These are phyloP conservation scores for Fusarium agapanthi DNA, from an alignment of 2,329 filamentous ascomycete species.

Conservation along the genomic window DNA sequence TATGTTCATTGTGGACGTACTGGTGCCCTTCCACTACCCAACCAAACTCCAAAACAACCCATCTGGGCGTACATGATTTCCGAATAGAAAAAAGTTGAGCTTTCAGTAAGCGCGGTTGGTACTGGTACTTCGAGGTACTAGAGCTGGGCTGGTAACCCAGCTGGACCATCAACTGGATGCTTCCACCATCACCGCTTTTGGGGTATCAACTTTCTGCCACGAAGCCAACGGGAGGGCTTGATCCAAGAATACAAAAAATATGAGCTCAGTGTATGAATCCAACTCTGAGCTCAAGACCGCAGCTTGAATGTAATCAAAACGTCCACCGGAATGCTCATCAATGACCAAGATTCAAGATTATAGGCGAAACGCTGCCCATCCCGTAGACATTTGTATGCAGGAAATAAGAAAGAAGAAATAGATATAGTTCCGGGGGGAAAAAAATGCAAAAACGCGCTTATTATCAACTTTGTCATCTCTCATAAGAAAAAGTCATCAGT, in stretches of 20 bases:
- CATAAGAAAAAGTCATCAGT: constrained; percentile 43
- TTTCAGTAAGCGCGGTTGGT: constrained; percentile 31
- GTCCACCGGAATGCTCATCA: constrained; percentile 15
- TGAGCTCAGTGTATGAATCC: constrained; percentile 35
- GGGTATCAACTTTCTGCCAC: constrained; percentile 51
- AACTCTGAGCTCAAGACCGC: constrained; percentile 29
- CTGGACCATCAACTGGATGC: constrained; percentile 32
- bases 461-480: constrained; percentile 44
- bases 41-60: constrained; percentile 27
- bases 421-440: constrained; percentile 19
- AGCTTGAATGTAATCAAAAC: constrained; percentile 5
- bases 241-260: constrained; percentile 39
- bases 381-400: constrained; percentile 14
- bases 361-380: constrained; percentile 9
- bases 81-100: constrained; percentile 23
- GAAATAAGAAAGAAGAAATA: constrained; percentile 29
- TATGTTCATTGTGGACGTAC: constrained; percentile 9
- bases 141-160: constrained; percentile 24
- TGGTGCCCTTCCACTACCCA: constrained; percentile 24
- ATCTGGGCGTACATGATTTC: constrained; percentile 31
- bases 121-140: constrained; percentile 14
- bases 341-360: constrained; percentile 30
- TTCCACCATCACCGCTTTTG: constrained; percentile 42
- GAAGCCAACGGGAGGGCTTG: constrained; percentile 37
- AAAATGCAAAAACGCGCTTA: constrained; percentile 32